These are phyloP conservation scores for Rhodosporidiobolus sp. DNA, from an alignment of 768 basidiomycete species.

Conservation along the genomic window DNA sequence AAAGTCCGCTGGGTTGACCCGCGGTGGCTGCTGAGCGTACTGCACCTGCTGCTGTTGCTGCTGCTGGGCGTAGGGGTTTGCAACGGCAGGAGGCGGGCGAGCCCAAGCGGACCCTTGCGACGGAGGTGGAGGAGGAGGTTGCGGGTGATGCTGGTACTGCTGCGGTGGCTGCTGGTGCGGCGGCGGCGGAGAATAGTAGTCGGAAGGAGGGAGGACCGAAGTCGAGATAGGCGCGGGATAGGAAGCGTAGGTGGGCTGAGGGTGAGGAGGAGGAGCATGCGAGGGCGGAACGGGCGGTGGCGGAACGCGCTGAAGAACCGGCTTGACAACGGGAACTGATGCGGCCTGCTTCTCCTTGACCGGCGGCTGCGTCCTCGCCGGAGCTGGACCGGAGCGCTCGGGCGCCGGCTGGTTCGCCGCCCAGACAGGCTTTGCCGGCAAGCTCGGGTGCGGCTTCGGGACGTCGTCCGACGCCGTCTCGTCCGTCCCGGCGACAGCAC, in stretches of 20 bases:
- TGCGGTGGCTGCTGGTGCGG: not conserved
- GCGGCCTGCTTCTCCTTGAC: not conserved
- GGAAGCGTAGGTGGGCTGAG: not conserved
- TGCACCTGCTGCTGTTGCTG: too few relatives aligned
- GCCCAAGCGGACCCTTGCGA: too few relatives aligned
- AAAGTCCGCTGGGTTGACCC: not conserved
- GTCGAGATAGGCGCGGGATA: not conserved
- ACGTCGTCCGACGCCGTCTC: not conserved
- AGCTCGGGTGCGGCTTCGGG: slow-evolving; percentile 22
- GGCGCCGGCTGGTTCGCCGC: slow-evolving; percentile 8
- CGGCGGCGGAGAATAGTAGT: not conserved
- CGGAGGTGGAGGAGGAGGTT: not conserved
- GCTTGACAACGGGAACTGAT: too few relatives aligned
- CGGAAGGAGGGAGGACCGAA: not conserved
- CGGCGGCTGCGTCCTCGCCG: not conserved
- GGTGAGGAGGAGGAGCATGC: not conserved
- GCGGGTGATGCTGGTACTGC: not conserved
- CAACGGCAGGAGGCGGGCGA: not conserved
- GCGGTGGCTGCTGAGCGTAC: too few relatives aligned
- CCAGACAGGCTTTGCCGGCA: slow-evolving; percentile 35
- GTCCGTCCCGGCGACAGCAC: not conserved
- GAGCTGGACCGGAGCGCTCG: not conserved
- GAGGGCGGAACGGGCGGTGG: not conserved
- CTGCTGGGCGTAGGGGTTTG: not conserved
- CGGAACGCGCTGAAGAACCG: too few relatives aligned